phyloP scores from a whole-genome alignment of 768 basidiomycete genomes.

The Scleroderma bovista region DNA sequence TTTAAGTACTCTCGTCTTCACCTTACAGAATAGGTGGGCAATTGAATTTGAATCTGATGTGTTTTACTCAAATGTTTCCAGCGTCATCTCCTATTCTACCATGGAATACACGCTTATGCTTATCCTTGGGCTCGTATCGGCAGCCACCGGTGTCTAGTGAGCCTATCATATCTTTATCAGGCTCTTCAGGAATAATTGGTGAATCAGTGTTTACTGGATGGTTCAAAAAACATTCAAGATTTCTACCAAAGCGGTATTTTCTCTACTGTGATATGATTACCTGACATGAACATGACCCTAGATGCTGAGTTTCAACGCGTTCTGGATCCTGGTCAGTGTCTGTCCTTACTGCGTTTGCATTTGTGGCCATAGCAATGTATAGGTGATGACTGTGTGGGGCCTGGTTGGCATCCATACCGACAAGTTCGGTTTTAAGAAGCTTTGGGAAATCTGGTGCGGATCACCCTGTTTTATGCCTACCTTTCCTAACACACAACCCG shows the following conservation, averaged over 20 bases:
- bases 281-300: constrained; percentile 20
- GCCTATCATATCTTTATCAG: constrained; percentile 13
- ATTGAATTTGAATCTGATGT: neutral
- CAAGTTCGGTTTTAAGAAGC: constrained; percentile 76
- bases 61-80: constrained; percentile 16
- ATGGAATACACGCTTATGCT: constrained; percentile 62
- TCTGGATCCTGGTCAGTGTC: constrained; percentile 61
- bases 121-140: constrained; percentile 59
- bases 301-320: constrained; percentile 69
- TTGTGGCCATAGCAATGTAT: neutral
- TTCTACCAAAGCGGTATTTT: constrained; percentile 49
- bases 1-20: neutral
- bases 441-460: constrained; percentile 71
- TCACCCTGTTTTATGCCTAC: neutral
- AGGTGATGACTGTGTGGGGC: constrained; percentile 70
- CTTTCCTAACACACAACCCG: neutral
- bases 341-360: neutral
- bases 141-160: constrained; percentile 66
- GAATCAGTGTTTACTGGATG: constrained; percentile 54
- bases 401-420: constrained; percentile 70
- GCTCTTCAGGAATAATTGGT: neutral
- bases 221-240: constrained; percentile 61
- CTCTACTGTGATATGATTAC: neutral
- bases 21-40: neutral
- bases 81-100: constrained; percentile 67